Evolutionary conservation across 208 protist genomes (phyloP).

Genomic region (Leishmania mexicana): DNA sequence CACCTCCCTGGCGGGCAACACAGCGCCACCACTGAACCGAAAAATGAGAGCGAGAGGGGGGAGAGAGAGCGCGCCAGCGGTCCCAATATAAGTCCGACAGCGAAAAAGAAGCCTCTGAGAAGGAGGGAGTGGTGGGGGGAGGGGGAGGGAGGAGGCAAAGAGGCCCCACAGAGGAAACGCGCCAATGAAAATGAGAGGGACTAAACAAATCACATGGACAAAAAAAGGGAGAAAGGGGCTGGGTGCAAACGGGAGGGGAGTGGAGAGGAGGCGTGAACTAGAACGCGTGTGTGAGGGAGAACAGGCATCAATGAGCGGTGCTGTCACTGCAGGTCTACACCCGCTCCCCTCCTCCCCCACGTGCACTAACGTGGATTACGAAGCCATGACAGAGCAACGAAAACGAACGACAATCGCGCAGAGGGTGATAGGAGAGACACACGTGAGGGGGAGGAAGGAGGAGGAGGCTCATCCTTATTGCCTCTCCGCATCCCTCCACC

Average conservation of each 20-base stretch:
- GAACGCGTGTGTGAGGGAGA: not conserved
- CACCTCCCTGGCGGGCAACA: not conserved
- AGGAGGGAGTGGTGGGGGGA: not conserved
- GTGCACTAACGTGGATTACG: not conserved
- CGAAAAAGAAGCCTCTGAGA: not conserved
- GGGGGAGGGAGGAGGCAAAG: not conserved
- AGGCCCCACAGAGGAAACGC: not conserved
- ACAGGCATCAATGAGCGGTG: not conserved
- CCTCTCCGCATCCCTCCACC: not conserved
- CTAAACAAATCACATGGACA: not conserved
- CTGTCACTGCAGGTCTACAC: not conserved
- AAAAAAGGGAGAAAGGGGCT: not conserved
- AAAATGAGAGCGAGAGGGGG: not conserved
- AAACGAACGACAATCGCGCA: not conserved
- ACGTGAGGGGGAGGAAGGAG: not conserved
- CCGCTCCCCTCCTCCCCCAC: not conserved
- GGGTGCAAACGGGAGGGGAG: not conserved
- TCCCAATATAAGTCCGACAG: not conserved
- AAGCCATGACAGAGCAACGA: not conserved
- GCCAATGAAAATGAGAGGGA: not conserved
- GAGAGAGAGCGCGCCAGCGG: not conserved
- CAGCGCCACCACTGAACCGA: not conserved
- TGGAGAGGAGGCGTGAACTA: not conserved
- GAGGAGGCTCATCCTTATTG: not conserved
- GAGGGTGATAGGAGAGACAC: not conserved